Conservation (phyloP, 495 filamentous ascomycete species). For the Mycothermus thermophilus region DNA sequence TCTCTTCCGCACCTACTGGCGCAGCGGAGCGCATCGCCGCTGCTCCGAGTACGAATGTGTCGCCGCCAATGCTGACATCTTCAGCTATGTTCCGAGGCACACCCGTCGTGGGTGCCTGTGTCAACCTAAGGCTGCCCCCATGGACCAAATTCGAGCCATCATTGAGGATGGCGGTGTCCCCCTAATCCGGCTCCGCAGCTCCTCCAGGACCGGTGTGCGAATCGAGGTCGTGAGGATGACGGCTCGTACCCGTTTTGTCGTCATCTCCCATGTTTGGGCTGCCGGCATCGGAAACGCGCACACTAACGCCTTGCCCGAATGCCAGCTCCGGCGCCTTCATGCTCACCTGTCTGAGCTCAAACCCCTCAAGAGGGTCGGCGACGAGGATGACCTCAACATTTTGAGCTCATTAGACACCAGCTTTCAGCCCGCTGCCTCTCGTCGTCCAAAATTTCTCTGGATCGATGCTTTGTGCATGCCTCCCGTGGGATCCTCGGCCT, state of each 20-base stretch:
- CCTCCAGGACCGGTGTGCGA: constrained; percentile 1
- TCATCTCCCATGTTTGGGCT: constrained; percentile 13
- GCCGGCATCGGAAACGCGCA: constrained; percentile 8
- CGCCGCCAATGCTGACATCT: constrained; percentile 10
- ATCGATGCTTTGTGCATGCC: constrained; percentile 16
- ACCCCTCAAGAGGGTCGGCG: neutral
- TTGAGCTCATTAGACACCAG: constrained; percentile 9
- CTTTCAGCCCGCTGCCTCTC: constrained; percentile 5
- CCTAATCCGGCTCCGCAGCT: constrained; percentile 5
- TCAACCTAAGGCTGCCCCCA: constrained; percentile 6
- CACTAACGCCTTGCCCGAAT: constrained; percentile 13
- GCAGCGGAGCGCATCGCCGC: constrained; percentile 2
- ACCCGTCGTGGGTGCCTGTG: constrained; percentile 10
- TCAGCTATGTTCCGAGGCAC: constrained; percentile 10
- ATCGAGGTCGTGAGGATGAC: constrained; percentile 9
- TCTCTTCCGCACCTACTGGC: constrained; percentile 6
- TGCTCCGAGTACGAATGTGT: constrained; percentile 13
- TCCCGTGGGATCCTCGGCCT: neutral
- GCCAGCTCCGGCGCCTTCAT: constrained; percentile 11
- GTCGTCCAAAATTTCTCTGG: constrained; percentile 11
- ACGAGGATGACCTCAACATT: constrained; percentile 5
- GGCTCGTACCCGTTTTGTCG: constrained; percentile 7
- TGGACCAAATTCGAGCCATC: constrained; percentile 11
- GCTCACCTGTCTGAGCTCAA: constrained; percentile 6
- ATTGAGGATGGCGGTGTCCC: constrained; percentile 11